phyloP scores from a whole-genome alignment of 345 rosid species.

The Bruguiera gymnorhiza region DNA sequence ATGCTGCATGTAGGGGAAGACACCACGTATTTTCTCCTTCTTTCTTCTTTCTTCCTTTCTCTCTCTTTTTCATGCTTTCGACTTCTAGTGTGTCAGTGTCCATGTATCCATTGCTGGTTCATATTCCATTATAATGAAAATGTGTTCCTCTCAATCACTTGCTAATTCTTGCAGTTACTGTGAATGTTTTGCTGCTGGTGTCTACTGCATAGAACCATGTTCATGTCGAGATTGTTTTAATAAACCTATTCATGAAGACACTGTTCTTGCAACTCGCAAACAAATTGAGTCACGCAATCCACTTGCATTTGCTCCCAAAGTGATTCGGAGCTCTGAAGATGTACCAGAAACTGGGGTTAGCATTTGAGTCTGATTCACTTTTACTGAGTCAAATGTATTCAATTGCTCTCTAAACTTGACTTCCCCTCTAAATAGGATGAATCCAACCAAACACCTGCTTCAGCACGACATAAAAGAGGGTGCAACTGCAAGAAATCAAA shows the following conservation, averaged over 20 bases:
- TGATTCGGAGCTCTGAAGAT: constrained; percentile 60
- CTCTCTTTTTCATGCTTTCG: too few species aligned
- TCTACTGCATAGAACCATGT: constrained; percentile 90
- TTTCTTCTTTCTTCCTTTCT: neutral
- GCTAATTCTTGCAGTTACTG: constrained; percentile 64
- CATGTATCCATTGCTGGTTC: neutral
- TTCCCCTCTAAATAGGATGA: constrained; percentile 54
- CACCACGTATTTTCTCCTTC: neutral
- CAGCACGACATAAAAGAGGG: constrained; percentile 94
- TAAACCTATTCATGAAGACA: constrained; percentile 88
- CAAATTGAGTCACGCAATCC: constrained; percentile 98
- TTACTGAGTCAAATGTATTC: constrained; percentile 4
- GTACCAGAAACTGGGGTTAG: constrained; percentile 60
- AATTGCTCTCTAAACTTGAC: constrained; percentile 11
- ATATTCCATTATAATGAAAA: neutral
- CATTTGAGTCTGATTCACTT: neutral
- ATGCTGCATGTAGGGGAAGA: neutral
- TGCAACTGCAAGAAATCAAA: constrained; percentile 98
- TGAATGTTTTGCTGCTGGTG: constrained; percentile 99
- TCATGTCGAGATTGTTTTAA: constrained; percentile 94
- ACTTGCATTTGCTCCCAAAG: constrained; percentile 99
- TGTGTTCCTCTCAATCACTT: neutral
- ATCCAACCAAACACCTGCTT: constrained; percentile 77
- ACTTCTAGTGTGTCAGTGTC: neutral
- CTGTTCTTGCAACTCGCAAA: constrained; percentile 87